Evolutionary conservation across 179 eudicot species (phyloP), one percentile per base, ranked within the genome.

Genomic region (Actinidia chinensis): DNA sequence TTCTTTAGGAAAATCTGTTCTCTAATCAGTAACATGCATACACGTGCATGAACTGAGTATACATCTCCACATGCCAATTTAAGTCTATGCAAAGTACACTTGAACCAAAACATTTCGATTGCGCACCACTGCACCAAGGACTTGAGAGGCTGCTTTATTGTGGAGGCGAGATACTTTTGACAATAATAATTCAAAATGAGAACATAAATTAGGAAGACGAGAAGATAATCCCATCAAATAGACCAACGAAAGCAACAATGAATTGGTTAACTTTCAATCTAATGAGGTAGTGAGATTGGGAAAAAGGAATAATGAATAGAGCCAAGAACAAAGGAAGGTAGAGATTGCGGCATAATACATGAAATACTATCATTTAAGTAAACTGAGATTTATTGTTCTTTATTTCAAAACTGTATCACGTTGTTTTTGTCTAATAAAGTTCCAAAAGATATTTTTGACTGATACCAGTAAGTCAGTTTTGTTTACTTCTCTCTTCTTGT

Each of bases 161-260:
- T 22, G 65, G 65, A 60, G 65, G 65, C 8, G 33, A 23, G 7
- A 59, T 23, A 23, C 36, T 23, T 59, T 55, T 59, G 20, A 20
- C 22, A 71, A 51, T 71, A 25, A 3, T 47, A 48, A 23, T n/a
- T n/a, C n/a, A 56, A 15, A 47, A 51, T 33, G 10, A 55, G 54
- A 33, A 28, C 8, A 64, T 36, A 9, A 64, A 64, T 13, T 28
- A 5, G 7, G 36, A 60, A 22, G 9, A 14, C 40, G 65, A 54
- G 3, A 73, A 40, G n/a, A 18, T 17, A 52, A 71, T 44, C 46
- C 23, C 14, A 4, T 60, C 33, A 20, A 36, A 71, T 13, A 71
- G 56, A 8, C 47, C 47, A 51, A 71, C 28, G 58, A 51, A 71
- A n/a, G 46, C 22, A 72, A 72, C 46, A 72, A 47, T 14, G 54